phyloP scores from a whole-genome alignment of 768 basidiomycete species.

The Auriculariales sp. region DNA sequence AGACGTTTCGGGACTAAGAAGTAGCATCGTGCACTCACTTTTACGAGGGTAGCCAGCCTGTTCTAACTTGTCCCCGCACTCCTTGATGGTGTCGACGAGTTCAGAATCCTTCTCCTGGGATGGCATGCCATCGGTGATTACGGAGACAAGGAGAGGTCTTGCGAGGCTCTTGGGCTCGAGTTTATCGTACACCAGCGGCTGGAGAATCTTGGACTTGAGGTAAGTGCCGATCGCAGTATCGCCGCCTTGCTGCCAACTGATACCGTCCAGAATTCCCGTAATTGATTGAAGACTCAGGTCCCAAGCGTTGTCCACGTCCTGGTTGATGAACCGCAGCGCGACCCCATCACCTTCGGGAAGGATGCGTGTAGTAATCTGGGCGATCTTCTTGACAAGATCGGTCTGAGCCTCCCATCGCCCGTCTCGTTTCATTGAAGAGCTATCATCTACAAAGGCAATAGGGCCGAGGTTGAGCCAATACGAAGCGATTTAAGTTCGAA shows the following conservation, averaged over 20 bases:
- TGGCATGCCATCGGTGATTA: slow-evolving; percentile 10
- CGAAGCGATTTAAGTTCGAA: too few species aligned
- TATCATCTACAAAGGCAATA: slow-evolving; percentile 4
- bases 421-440: slow-evolving; percentile 14
- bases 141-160: slow-evolving; percentile 9
- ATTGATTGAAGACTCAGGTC: background rate
- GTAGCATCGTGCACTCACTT: background rate
- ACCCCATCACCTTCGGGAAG: slow-evolving; percentile 14
- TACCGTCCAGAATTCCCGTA: background rate
- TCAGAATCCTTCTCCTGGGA: slow-evolving; percentile 3
- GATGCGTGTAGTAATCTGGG: slow-evolving; percentile 12
- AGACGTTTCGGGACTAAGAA: too few species aligned
- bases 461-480: too few species aligned
- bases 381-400: slow-evolving; percentile 9
- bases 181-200: slow-evolving; percentile 10
- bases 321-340: slow-evolving; percentile 15
- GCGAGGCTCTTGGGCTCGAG: slow-evolving; percentile 4
- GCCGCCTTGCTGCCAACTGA: slow-evolving; percentile 1
- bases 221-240: slow-evolving; percentile 8
- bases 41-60: slow-evolving; percentile 5
- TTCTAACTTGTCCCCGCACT: slow-evolving; percentile 8
- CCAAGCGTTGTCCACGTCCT: background rate
- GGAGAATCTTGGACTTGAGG: slow-evolving; percentile 9
- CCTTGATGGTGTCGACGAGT: slow-evolving; percentile 9
- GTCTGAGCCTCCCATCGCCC: slow-evolving; percentile 9